Evolutionary conservation across 2,329 filamentous ascomycete species (phyloP).

Genomic region (Leptographium radiaticola): DNA sequence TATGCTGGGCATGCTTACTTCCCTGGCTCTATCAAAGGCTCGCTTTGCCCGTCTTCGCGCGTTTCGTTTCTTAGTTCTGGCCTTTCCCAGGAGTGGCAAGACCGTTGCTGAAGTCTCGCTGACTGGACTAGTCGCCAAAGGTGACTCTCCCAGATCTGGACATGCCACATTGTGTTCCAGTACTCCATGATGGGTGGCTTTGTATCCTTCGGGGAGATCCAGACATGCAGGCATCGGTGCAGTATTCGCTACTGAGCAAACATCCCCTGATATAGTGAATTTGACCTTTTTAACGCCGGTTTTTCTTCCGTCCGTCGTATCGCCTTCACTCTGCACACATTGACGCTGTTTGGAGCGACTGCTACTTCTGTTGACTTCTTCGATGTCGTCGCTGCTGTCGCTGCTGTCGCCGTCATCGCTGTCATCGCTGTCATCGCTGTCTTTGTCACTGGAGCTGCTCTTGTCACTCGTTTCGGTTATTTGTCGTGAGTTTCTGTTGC

Average conservation of each 20-base stretch:
- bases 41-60: slow-evolving; percentile 30
- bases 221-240: too few relatives aligned
- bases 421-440: not conserved
- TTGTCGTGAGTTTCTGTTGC: too few relatives aligned
- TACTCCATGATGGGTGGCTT: not conserved
- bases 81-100: slow-evolving; percentile 14
- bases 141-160: not conserved
- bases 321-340: too few relatives aligned
- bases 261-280: too few relatives aligned
- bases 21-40: slow-evolving; percentile 5
- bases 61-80: slow-evolving; percentile 37
- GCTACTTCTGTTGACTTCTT: not conserved
- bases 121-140: not conserved
- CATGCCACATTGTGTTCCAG: not conserved
- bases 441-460: not conserved
- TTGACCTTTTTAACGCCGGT: too few relatives aligned
- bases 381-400: slow-evolving; percentile 3
- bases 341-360: not conserved
- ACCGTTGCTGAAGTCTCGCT: too few relatives aligned
- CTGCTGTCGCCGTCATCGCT: not conserved
- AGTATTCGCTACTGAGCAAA: too few relatives aligned
- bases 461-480: not conserved
- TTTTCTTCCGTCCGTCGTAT: too few relatives aligned
- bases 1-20: not conserved
- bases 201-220: not conserved